These are phyloP conservation scores for Collybia mongolica DNA, from an alignment of 768 basidiomycete species.

Conservation along the genomic window DNA sequence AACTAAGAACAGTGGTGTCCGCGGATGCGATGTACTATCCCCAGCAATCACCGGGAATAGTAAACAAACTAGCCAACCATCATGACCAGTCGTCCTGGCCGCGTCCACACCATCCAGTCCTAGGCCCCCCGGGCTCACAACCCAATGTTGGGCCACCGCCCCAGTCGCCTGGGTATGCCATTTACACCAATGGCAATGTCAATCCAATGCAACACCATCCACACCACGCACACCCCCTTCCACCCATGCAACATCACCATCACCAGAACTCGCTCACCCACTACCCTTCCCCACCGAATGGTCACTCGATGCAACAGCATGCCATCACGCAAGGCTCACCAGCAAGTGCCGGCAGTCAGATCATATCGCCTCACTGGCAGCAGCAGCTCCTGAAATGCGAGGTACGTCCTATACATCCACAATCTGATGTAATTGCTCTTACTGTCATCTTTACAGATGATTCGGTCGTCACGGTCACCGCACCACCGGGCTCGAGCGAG, in stretches of 20 bases:
- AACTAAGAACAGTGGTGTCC: constrained; percentile 15
- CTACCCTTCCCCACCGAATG: constrained; percentile 77
- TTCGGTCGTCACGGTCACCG: constrained; percentile 81
- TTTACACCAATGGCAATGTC: constrained; percentile 71
- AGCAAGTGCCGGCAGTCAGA: constrained; percentile 50
- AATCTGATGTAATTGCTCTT: constrained; percentile 12
- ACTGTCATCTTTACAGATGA: constrained; percentile 50
- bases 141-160: constrained; percentile 62
- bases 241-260: constrained; percentile 64
- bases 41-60: constrained; percentile 79
- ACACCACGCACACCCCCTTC: constrained; percentile 53
- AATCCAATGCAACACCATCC: constrained; percentile 64
- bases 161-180: constrained; percentile 70
- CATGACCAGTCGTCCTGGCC: constrained; percentile 78
- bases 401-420: constrained; percentile 47
- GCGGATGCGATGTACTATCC: constrained; percentile 77
- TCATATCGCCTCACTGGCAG: constrained; percentile 87
- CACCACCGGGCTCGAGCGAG: constrained; percentile 96
- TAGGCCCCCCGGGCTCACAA: constrained; percentile 49
- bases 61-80: constrained; percentile 72
- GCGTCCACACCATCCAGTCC: constrained; percentile 54
- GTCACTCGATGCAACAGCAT: constrained; percentile 58
- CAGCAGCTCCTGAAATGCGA: constrained; percentile 92
- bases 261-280: constrained; percentile 81
- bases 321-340: constrained; percentile 59